Conservation (phyloP, 306 rosid species). For the Hippophae tibetana region DNA sequence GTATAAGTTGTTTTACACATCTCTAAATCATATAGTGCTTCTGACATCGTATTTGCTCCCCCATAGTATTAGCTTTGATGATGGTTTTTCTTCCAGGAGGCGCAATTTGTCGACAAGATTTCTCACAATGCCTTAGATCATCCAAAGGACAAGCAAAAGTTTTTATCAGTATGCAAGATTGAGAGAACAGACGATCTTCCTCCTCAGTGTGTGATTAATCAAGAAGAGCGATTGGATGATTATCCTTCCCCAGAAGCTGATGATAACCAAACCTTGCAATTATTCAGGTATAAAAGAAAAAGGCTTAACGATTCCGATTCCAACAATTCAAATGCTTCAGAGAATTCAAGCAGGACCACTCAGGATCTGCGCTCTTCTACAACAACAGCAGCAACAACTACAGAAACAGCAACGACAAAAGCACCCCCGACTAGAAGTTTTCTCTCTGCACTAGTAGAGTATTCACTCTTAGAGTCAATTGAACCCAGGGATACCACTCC, state of each 20-base stretch:
- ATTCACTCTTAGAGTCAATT: slow-evolving; percentile 67
- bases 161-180: slow-evolving; percentile 54
- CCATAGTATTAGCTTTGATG: neutral
- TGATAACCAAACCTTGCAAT: slow-evolving; percentile 24
- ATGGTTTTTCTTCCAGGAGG: slow-evolving; percentile 41
- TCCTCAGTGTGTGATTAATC: slow-evolving; percentile 37
- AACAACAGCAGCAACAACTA: slow-evolving; percentile 51
- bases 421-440: slow-evolving; percentile 49
- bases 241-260: slow-evolving; percentile 32
- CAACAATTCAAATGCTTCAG: slow-evolving; percentile 46
- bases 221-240: slow-evolving; percentile 34
- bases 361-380: slow-evolving; percentile 67
- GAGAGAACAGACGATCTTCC: slow-evolving; percentile 62
- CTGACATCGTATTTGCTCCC: too few relatives aligned
- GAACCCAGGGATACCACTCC: slow-evolving; percentile 48
- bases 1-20: too few relatives aligned
- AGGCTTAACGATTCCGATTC: slow-evolving; percentile 41
- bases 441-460: slow-evolving; percentile 83
- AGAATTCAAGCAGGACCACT: slow-evolving; percentile 41
- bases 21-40: too few relatives aligned
- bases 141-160: slow-evolving; percentile 48
- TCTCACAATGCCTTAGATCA: slow-evolving; percentile 46
- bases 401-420: slow-evolving; percentile 22
- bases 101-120: slow-evolving; percentile 38
- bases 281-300: slow-evolving; percentile 65